Evolutionary conservation across 2,329 filamentous ascomycete genomes (phyloP).

Genomic region (Hymenoscyphus occultus): DNA sequence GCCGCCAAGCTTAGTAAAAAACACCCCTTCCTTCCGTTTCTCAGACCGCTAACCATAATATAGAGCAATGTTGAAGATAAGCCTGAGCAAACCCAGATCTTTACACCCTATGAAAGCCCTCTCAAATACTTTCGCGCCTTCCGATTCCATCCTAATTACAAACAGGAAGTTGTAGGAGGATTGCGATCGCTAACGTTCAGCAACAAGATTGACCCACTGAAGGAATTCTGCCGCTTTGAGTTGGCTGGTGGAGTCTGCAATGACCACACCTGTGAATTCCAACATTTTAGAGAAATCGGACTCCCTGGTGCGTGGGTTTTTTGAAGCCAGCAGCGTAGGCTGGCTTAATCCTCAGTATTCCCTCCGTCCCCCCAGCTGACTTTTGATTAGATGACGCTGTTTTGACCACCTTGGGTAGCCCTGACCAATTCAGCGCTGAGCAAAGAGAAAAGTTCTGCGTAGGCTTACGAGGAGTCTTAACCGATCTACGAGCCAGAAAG

Average conservation of each 20-base stretch:
- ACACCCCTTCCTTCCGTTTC: slow-evolving; percentile 10
- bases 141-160: slow-evolving; percentile 81
- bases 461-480: slow-evolving; percentile 60
- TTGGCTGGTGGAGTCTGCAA: slow-evolving; percentile 68
- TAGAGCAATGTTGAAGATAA: slow-evolving; percentile 19
- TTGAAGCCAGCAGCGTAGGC: slow-evolving; percentile 24
- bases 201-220: slow-evolving; percentile 77
- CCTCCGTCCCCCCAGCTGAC: slow-evolving; percentile 41
- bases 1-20: slow-evolving; percentile 28
- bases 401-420: slow-evolving; percentile 66
- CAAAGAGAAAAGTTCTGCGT: slow-evolving; percentile 59
- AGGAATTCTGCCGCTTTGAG: slow-evolving; percentile 74
- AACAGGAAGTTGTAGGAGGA: slow-evolving; percentile 66
- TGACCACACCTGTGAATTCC: slow-evolving; percentile 67
- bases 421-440: slow-evolving; percentile 60
- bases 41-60: slow-evolving; percentile 23
- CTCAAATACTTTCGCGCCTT: slow-evolving; percentile 81
- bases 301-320: slow-evolving; percentile 66
- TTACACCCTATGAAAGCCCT: slow-evolving; percentile 75
- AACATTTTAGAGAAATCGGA: slow-evolving; percentile 76
- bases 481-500: slow-evolving; percentile 56
- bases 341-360: slow-evolving; percentile 26
- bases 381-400: slow-evolving; percentile 63
- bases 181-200: slow-evolving; percentile 91
- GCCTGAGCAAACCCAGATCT: slow-evolving; percentile 21